These are phyloP conservation scores for Recurvomyces mirabilis DNA, from an alignment of 495 filamentous ascomycete species.

Conservation along the genomic window DNA sequence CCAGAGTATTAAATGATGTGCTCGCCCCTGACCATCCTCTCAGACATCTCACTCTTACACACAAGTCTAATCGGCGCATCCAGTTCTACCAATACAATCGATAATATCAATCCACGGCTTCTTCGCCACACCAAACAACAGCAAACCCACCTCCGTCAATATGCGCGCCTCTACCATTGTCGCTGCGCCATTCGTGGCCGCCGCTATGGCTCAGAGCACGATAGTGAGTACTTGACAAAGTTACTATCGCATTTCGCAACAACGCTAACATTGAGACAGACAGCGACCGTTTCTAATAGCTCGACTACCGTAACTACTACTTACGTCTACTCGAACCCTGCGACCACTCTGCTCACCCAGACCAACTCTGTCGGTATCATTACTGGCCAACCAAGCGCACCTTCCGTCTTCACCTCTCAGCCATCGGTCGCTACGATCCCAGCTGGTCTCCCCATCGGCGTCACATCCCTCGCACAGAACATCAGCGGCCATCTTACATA, in stretches of 20 bases:
- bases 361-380: constrained; percentile 48
- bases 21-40: background rate
- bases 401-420: constrained; percentile 31
- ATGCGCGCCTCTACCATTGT: constrained; percentile 30
- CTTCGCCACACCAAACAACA: constrained; percentile 8
- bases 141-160: constrained; percentile 18
- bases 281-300: constrained; percentile 1
- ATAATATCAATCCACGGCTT: too few species aligned
- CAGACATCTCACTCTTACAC: background rate
- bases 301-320: constrained; percentile 14
- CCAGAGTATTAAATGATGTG: background rate
- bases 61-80: background rate
- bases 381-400: constrained; percentile 34
- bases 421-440: constrained; percentile 38
- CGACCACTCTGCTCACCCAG: constrained; percentile 36
- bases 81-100: background rate
- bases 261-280: background rate
- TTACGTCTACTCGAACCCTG: constrained; percentile 30
- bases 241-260: background rate
- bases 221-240: constrained; percentile 6
- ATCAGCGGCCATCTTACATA: constrained; percentile 15
- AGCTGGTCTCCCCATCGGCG: constrained; percentile 34
- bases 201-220: constrained; percentile 19
- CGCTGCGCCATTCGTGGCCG: constrained; percentile 25
- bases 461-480: constrained; percentile 19